A percentile compares a stretch with the other conserved stretches of the same genome.
These are phyloP conservation scores for Alisma plantagoaquatica DNA, from an alignment of 106 monocot genomes.

Conservation along the genomic window DNA sequence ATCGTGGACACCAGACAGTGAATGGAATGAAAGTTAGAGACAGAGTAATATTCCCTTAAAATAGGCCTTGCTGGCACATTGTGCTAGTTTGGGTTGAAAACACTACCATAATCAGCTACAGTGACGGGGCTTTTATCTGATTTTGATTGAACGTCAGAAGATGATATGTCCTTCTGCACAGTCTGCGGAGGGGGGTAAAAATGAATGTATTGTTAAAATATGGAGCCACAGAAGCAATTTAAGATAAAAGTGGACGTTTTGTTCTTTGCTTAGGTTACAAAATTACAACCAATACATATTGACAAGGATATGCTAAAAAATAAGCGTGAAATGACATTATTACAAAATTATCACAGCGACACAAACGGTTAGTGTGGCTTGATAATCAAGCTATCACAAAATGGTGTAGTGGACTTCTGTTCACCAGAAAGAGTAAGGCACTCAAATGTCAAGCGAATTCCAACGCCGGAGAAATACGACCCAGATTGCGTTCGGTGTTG, in stretches of 20 bases:
- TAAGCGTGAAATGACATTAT: background rate
- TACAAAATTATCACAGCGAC: background rate
- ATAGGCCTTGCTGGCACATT: too few relatives aligned
- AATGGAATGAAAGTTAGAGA: too few relatives aligned
- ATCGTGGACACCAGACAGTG: too few relatives aligned
- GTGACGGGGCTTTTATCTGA: conserved; percentile 92
- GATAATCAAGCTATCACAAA: too few relatives aligned
- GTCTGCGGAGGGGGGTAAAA: conserved; percentile 26
- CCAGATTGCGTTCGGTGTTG: too few relatives aligned
- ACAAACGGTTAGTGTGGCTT: background rate
- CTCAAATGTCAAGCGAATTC: too few relatives aligned
- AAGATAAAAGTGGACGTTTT: background rate
- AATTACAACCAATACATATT: background rate
- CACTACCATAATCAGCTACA: conserved; percentile 98
- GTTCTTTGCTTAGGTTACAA: background rate
- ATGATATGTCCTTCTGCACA: conserved; percentile 62
- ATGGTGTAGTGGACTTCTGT: too few relatives aligned
- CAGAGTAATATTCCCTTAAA: too few relatives aligned
- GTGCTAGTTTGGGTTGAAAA: background rate
- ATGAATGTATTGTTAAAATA: background rate
- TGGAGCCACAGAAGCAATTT: background rate
- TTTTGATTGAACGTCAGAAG: conserved; percentile 93
- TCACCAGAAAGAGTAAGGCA: too few relatives aligned
- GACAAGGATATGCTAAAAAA: background rate
- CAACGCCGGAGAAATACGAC: too few relatives aligned